Evolutionary conservation across 2,329 filamentous ascomycete genomes (phyloP).

Genomic region (Amesomyces nigricolor): DNA sequence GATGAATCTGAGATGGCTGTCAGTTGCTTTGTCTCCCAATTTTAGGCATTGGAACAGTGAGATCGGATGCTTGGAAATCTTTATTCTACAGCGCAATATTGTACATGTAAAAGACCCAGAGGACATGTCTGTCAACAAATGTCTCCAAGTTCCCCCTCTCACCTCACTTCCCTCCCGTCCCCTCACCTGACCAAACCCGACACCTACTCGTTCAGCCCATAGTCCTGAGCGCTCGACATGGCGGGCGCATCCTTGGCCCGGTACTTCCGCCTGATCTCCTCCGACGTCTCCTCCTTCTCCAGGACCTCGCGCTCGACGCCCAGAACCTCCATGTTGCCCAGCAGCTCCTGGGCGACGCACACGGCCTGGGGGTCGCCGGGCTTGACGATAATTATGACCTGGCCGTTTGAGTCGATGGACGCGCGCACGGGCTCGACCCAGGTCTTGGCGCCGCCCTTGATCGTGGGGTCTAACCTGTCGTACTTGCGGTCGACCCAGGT

Average conservation of each 20-base stretch:
- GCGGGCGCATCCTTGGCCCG: background rate
- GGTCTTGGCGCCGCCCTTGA: conserved; percentile 49
- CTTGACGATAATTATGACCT: conserved; percentile 40
- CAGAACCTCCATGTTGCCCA: conserved; percentile 33
- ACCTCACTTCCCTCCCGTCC: background rate
- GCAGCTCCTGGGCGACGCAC: conserved; percentile 43
- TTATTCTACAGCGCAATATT: conserved; percentile 9
- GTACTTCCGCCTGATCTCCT: conserved; percentile 2
- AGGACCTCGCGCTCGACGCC: conserved; percentile 16
- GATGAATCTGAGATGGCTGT: too few species aligned
- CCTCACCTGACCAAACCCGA: background rate
- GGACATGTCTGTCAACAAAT: background rate
- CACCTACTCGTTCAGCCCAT: conserved; percentile 5
- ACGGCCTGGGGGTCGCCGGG: conserved; percentile 36
- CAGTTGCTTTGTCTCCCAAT: too few species aligned
- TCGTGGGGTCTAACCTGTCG: conserved; percentile 39
- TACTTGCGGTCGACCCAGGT: background rate
- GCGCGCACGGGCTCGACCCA: conserved; percentile 44
- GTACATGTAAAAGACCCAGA: background rate
- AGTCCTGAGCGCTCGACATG: conserved; percentile 15
- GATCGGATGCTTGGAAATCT: too few species aligned
- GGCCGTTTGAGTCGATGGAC: conserved; percentile 46
- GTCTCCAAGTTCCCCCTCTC: background rate
- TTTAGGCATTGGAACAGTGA: too few species aligned
- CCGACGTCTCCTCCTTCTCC: conserved; percentile 18